Conservation (phyloP, 768 basidiomycete species). For the Termitomyces sp. region DNA sequence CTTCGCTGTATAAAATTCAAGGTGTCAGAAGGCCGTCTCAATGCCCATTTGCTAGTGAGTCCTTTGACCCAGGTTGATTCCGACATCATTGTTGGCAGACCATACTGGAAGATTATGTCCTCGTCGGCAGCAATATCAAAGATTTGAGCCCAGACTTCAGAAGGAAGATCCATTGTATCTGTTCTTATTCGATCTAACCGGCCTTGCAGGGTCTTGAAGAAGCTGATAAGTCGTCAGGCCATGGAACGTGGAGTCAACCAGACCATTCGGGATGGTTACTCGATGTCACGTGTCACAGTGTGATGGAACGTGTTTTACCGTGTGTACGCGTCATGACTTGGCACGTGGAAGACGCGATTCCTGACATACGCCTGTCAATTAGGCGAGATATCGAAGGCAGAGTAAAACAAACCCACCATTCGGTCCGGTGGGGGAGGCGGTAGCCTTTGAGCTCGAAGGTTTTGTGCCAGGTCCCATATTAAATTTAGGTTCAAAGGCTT, state of each 20-base stretch:
- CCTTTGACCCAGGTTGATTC: slow-evolving; percentile 62
- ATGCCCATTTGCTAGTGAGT: slow-evolving; percentile 42
- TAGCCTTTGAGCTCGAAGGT: too few species aligned
- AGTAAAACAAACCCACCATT: too few species aligned
- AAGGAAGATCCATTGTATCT: slow-evolving; percentile 39
- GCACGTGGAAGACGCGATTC: not conserved
- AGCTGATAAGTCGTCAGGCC: not conserved
- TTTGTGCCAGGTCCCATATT: too few species aligned
- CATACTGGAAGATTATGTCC: slow-evolving; percentile 57
- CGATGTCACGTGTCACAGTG: not conserved
- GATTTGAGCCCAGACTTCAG: slow-evolving; percentile 65
- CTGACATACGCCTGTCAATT: not conserved
- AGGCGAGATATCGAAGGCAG: not conserved
- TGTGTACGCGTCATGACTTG: not conserved
- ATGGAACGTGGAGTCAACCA: not conserved
- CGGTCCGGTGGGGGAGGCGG: too few species aligned
- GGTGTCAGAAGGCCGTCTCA: slow-evolving; percentile 57
- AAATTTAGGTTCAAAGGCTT: too few species aligned
- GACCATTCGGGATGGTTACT: not conserved
- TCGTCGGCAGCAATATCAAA: slow-evolving; percentile 70
- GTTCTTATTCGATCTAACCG: not conserved
- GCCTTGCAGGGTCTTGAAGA: not conserved
- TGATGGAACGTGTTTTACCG: slow-evolving; percentile 1
- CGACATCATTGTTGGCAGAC: slow-evolving; percentile 56
- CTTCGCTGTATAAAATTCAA: slow-evolving; percentile 51